Percentiles rank a stretch among this genome's conserved stretches.
Conservation (phyloP, 1,139 yeast species). For the Meyerozyma smithsonii region DNA sequence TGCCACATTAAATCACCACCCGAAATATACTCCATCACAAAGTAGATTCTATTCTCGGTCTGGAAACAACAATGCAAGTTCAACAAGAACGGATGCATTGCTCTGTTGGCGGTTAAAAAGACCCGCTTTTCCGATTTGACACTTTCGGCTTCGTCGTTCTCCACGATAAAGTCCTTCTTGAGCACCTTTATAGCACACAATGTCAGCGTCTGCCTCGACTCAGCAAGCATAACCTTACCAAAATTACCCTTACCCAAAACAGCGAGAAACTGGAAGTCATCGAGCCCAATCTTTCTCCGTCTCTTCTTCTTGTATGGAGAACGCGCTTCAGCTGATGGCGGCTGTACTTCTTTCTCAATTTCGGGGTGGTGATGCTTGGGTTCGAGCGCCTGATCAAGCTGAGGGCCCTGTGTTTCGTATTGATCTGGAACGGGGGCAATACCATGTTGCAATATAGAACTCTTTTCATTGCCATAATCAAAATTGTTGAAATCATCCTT, state of each 20-base stretch:
- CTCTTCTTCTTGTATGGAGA: constrained; percentile 24
- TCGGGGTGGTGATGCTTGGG: background rate
- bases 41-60: constrained; percentile 93
- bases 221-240: constrained; percentile 96
- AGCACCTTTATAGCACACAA: constrained; percentile 93
- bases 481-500: constrained; percentile 22
- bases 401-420: background rate
- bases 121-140: constrained; percentile 92
- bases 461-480: constrained; percentile 24
- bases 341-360: constrained; percentile 3
- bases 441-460: background rate
- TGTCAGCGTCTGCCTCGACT: constrained; percentile 71
- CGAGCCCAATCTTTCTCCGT: constrained; percentile 79
- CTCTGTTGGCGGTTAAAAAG: constrained; percentile 82
- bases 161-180: constrained; percentile 91
- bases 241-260: constrained; percentile 97
- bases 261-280: constrained; percentile 89
- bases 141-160: constrained; percentile 93
- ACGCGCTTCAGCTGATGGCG: background rate
- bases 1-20: constrained; percentile 99
- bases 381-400: background rate
- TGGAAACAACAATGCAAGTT: constrained; percentile 95
- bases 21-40: constrained; percentile 95
- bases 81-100: constrained; percentile 87
- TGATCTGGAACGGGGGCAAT: background rate